Conservation (phyloP, 1,284 basidiomycete genomes). For the Leccinum pachyderme region DNA sequence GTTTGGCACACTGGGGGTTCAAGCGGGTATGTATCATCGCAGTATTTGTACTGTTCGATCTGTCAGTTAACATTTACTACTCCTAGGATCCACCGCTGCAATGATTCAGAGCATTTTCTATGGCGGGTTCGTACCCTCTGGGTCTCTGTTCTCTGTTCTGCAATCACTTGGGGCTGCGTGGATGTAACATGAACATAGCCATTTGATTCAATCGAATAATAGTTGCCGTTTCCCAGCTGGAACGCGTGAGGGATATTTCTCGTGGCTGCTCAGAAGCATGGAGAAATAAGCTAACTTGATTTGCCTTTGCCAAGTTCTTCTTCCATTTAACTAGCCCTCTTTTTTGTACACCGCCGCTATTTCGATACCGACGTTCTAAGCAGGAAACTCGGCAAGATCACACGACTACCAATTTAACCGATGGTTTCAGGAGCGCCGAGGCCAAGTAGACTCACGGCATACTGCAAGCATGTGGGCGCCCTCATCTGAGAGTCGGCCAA, state of each 20-base stretch:
- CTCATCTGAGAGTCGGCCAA: background rate
- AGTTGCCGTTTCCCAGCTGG: background rate
- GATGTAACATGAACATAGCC: background rate
- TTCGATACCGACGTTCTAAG: background rate
- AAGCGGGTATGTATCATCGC: constrained; percentile 1
- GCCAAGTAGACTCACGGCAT: background rate
- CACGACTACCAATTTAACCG: background rate
- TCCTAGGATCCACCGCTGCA: constrained; percentile 3
- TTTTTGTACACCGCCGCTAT: background rate
- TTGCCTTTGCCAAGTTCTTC: background rate
- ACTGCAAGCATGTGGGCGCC: background rate
- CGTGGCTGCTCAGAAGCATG: background rate
- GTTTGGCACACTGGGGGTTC: background rate
- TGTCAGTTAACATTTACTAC: background rate
- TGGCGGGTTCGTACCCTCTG: background rate
- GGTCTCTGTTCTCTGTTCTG: background rate
- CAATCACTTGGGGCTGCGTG: constrained; percentile 7
- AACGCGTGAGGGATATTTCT: background rate
- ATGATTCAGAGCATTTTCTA: background rate
- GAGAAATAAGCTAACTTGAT: background rate
- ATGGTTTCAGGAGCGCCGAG: background rate
- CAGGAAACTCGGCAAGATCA: background rate
- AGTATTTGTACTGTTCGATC: background rate
- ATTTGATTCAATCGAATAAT: background rate
- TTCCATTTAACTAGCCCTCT: background rate